Conservation (phyloP, 305 asterid species). For the Nicotiana rustica region DNA sequence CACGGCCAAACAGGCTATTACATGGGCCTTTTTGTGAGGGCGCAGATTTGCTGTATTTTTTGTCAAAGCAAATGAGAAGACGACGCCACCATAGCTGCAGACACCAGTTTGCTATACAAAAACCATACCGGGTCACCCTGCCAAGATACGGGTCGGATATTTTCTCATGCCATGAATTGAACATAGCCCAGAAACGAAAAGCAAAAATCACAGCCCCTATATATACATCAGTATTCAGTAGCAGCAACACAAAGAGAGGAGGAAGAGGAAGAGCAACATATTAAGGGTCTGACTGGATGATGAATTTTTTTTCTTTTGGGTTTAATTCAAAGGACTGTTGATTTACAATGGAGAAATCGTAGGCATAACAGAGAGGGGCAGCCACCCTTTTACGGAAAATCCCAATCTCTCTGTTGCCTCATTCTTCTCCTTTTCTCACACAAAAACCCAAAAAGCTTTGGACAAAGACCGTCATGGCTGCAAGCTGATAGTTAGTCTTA, state of each 20-base stretch:
- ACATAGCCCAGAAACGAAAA: not conserved
- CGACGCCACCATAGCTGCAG: constrained; percentile 32
- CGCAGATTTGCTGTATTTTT: not conserved
- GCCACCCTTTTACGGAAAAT: constrained; percentile 38
- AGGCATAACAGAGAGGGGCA: constrained; percentile 40
- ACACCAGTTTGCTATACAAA: not conserved
- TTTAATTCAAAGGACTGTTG: not conserved
- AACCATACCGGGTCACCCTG: constrained; percentile 29
- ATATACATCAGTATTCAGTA: not conserved
- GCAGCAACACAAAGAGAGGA: not conserved
- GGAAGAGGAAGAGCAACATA: not conserved
- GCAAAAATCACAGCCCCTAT: constrained; percentile 30
- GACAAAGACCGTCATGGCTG: too few species aligned
- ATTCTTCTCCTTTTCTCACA: not conserved
- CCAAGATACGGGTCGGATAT: constrained; percentile 29
- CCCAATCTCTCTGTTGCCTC: constrained; percentile 20
- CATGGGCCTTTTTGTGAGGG: not conserved
- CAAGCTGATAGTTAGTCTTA: too few species aligned
- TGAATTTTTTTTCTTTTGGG: too few species aligned
- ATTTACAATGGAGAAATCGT: not conserved
- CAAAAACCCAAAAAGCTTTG: too few species aligned
- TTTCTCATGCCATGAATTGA: not conserved
- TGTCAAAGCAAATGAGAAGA: not conserved
- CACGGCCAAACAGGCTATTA: not conserved
- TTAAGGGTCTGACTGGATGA: not conserved